These are phyloP conservation scores for Kodamaea sagamina DNA, from an alignment of 805 yeast species.

Conservation along the genomic window DNA sequence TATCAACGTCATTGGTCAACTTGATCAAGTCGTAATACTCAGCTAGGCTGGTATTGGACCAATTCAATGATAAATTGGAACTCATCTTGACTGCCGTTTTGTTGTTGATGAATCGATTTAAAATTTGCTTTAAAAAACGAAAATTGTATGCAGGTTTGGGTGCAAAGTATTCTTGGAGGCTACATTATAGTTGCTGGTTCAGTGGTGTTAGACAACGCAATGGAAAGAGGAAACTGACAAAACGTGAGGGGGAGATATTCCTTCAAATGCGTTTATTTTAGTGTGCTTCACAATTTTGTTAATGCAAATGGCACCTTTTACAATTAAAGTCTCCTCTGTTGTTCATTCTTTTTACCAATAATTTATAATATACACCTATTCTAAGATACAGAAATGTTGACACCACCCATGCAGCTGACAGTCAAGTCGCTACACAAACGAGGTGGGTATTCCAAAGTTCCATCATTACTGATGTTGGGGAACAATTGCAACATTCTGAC, in stretches of 20 bases:
- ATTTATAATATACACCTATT: no score
- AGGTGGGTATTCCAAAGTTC: constrained; percentile 14
- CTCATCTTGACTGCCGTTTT: constrained; percentile 32
- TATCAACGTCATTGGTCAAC: constrained; percentile 21
- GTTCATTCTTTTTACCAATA: no score
- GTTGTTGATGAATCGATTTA: constrained; percentile 7
- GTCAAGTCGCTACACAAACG: constrained; percentile 29
- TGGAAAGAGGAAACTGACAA: no score
- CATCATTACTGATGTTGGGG: constrained; percentile 24
- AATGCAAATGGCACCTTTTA: no score
- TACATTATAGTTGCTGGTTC: no score
- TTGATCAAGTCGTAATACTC: constrained; percentile 45
- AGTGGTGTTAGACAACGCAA: no score
- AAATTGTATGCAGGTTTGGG: background rate
- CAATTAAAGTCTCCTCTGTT: no score
- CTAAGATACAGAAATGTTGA: constrained; percentile 9
- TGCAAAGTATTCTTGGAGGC: no score
- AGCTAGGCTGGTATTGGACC: constrained; percentile 17
- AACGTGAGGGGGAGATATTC: no score
- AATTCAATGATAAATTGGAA: constrained; percentile 23
- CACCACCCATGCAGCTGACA: constrained; percentile 27
- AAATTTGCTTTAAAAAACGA: background rate
- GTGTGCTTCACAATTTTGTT: no score
- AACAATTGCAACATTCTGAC: constrained; percentile 33
- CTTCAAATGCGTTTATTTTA: no score